These are phyloP conservation scores for Tetrapisispora taiwanensis DNA, from an alignment of 805 yeast genomes.

Conservation along the genomic window DNA sequence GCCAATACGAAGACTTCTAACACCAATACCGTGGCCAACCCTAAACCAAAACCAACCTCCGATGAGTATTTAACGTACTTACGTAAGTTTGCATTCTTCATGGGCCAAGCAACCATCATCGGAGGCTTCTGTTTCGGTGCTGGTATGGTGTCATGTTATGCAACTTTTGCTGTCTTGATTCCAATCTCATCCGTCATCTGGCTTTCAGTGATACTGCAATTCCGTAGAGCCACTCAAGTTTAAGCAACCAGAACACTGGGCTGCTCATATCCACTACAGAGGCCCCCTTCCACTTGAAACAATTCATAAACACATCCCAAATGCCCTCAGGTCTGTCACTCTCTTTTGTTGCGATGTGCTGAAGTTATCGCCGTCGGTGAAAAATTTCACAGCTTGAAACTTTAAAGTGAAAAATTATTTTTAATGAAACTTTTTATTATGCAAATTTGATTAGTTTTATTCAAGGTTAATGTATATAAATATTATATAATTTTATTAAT, in stretches of 20 bases:
- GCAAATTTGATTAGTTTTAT: too few species aligned
- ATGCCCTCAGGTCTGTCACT: too few species aligned
- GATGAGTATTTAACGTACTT: slow-evolving; percentile 1
- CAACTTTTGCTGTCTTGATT: neutral
- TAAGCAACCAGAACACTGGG: too few species aligned
- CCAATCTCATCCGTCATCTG: neutral
- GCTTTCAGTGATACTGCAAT: slow-evolving; percentile 1
- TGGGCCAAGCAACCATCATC: slow-evolving; percentile 1
- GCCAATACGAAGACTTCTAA: neutral
- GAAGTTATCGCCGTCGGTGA: neutral
- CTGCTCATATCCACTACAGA: too few species aligned
- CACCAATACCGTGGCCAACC: neutral
- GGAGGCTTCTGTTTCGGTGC: neutral
- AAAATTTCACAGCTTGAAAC: neutral
- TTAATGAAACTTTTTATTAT: too few species aligned
- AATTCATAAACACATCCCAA: too few species aligned
- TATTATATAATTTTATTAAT: too few species aligned
- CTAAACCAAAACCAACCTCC: neutral
- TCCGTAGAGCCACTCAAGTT: neutral
- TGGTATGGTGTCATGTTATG: neutral
- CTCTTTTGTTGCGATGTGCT: neutral
- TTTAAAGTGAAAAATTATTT: neutral
- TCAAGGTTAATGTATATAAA: too few species aligned
- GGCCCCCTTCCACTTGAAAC: too few species aligned
- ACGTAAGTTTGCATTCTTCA: neutral